A percentile compares a stretch with the other conserved stretches of the same genome.
These are phyloP conservation scores for Hordeum vulgare DNA, from an alignment of 176 grass and related monocot species.

Conservation along the genomic window MorexV3_pseudomolecules_assembly NC_058521.1:585937604-585938103, in stretches of 20 bases:
- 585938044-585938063: too few relatives aligned
- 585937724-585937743: neutral
- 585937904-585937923: too few relatives aligned
- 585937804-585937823: conserved; percentile 25
- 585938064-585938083: too few relatives aligned
- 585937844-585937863: neutral
- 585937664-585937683: neutral
- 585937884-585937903: too few relatives aligned
- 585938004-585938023: too few relatives aligned
- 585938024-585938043: too few relatives aligned
- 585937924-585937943: too few relatives aligned
- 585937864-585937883: neutral
- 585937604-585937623: neutral
- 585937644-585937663: neutral
- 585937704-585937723: neutral
- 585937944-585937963: too few relatives aligned
- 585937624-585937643: neutral
- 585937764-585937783: conserved; percentile 23
- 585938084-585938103: too few relatives aligned
- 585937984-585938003: too few relatives aligned
- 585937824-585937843: conserved; percentile 19
- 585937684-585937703: neutral
- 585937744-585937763: neutral
- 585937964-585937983: too few relatives aligned
- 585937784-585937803: conserved; percentile 24